Evolutionary conservation across 139 green algal species (phyloP).

Genomic region (Picochlorum sp.): DNA sequence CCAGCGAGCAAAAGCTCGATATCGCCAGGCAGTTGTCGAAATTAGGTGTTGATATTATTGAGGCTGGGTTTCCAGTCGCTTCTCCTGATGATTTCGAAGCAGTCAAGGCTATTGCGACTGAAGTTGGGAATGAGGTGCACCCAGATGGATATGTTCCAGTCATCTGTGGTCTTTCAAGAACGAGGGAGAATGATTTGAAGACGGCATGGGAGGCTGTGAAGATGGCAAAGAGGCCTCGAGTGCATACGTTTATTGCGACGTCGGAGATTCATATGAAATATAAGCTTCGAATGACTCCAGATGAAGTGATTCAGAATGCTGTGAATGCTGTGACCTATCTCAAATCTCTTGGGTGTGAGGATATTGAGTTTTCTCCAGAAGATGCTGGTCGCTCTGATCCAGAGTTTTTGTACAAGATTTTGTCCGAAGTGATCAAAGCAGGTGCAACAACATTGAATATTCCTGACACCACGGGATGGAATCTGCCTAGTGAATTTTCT

Average conservation of each 20-base stretch:
- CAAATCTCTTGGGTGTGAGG: constrained; percentile 75
- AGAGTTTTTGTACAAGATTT: constrained; percentile 86
- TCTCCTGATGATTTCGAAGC: constrained; percentile 97
- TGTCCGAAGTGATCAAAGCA: constrained; percentile 83
- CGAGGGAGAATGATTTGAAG: constrained; percentile 53
- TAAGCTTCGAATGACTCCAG: constrained; percentile 78
- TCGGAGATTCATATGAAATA: constrained; percentile 95
- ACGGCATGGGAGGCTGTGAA: constrained; percentile 54
- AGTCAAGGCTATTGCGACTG: constrained; percentile 80
- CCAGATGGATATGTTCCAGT: constrained; percentile 90
- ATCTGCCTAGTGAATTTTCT: constrained; percentile 89
- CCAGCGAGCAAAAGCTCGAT: constrained; percentile 94
- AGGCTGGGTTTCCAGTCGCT: constrained; percentile 93
- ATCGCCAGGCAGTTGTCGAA: constrained; percentile 89
- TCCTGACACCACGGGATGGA: constrained; percentile 92
- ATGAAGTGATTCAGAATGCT: constrained; percentile 86
- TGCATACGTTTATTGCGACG: constrained; percentile 98
- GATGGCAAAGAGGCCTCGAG: constrained; percentile 74
- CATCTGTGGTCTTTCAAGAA: constrained; percentile 94
- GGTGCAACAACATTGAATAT: constrained; percentile 99
- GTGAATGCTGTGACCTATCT: constrained; percentile 81
- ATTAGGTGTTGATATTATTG: constrained; percentile 97
- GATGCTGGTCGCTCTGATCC: constrained; percentile 86
- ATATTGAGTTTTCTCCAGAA: constrained; percentile 97
- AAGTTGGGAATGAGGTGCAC: constrained; percentile 71